Evolutionary conservation across 2,329 filamentous ascomycete species (phyloP), one percentile per base, ranked within the genome.

Genomic region (Trichoderma arundinaceum): DNA sequence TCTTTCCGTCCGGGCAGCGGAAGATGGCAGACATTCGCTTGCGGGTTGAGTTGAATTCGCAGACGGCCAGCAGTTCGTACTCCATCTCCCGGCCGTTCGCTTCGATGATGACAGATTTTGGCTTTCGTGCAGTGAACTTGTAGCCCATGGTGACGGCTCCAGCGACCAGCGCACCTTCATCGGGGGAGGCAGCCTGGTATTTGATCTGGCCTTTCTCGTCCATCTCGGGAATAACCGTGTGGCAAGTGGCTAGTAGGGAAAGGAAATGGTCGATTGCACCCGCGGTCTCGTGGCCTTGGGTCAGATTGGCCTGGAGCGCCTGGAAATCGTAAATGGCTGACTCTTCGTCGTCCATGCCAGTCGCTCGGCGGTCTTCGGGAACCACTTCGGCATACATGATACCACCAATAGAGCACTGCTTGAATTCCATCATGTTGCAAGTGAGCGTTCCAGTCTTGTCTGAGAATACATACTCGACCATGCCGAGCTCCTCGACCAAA

Each of bases 371-470:
- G 75, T 99, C 95, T 77, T 99, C 95, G 0, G 95, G 90, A 1
- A 98, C 88, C 49, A 94, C 92, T 62, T 95, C 93, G 12, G 92
- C 91, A 74, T 99, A 99, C 78, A 97, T 94, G 61, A 98, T 89
- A 32, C 95, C 95, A 32, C 88, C 92, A 74, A 99, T 98, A 0
- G 91, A 91, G 73, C 92, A 96, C 77, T 98, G 93, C 75, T 93
- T 93, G 78, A 98, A 99, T 77, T 98, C 94, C 95, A 99, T 98
- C 84, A 92, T 89, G 75, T 98, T 98, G 80, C 94, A 96, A n/a
- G 94, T 98, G 73, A 98, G 82, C 4, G 94, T 98, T 49, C 94
- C 94, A 1, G 94, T 98, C 82, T 98, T 98, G 82, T 98, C 94
- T 0, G 93, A 97, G 77, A 99, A 99, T 69, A 99, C 95, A 74